Evolutionary conservation across 148 eudicot species (phyloP).

Genomic region (Spergularia bocconei): DNA sequence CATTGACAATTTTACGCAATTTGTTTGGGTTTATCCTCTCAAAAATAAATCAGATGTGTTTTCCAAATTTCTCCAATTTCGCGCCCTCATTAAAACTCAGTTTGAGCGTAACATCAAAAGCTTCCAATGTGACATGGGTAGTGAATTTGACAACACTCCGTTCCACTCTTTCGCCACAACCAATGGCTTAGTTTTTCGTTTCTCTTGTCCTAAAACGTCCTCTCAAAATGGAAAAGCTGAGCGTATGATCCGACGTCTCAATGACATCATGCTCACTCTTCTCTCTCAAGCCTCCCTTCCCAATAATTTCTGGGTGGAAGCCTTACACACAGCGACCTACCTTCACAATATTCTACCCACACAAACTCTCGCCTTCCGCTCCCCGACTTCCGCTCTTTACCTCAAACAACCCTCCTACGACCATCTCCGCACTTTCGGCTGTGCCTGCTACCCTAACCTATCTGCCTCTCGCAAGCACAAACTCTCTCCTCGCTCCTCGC

Average conservation of each 20-base stretch:
- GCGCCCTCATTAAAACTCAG: too few species aligned
- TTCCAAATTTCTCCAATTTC: too few species aligned
- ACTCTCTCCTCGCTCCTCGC: not conserved
- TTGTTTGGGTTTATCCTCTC: too few species aligned
- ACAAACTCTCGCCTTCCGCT: too few species aligned
- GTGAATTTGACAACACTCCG: not conserved
- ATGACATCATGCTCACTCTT: constrained; percentile 1
- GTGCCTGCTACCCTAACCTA: too few species aligned
- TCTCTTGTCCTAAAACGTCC: not conserved
- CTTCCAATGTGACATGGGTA: not conserved
- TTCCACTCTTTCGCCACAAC: not conserved
- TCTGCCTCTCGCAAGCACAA: not conserved
- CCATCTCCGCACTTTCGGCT: too few species aligned
- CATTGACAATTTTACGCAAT: too few species aligned
- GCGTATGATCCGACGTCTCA: not conserved
- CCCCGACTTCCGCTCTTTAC: too few species aligned
- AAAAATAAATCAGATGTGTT: too few species aligned
- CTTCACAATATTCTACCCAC: too few species aligned
- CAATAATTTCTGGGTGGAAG: not conserved
- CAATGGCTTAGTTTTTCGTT: not conserved
- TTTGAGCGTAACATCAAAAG: too few species aligned
- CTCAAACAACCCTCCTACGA: too few species aligned
- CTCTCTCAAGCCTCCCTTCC: not conserved
- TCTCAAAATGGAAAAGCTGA: not conserved
- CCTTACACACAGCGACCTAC: not conserved